Evolutionary conservation across 768 basidiomycete genomes (phyloP).

Genomic region (Cyathus striatus): DNA sequence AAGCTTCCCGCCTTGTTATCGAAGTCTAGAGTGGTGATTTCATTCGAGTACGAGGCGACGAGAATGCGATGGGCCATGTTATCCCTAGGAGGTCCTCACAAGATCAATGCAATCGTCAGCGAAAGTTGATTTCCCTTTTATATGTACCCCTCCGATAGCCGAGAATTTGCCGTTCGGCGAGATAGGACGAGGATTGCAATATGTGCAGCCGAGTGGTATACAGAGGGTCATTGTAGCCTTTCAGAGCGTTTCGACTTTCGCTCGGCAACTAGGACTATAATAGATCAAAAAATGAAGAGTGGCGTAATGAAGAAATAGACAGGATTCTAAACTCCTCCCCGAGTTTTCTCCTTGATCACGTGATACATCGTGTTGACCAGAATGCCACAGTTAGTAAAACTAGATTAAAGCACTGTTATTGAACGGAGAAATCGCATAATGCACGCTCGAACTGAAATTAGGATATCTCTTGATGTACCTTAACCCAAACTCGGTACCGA

Average conservation of each 20-base stretch:
- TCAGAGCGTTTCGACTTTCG: too few relatives aligned
- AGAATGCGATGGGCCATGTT: constrained; percentile 44
- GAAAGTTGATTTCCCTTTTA: background rate
- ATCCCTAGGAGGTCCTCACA: too few relatives aligned
- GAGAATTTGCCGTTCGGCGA: constrained; percentile 15
- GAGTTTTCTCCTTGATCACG: constrained; percentile 11
- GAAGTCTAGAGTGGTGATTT: constrained; percentile 60
- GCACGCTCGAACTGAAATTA: background rate
- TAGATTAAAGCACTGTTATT: background rate
- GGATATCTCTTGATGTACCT: background rate
- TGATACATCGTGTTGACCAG: background rate
- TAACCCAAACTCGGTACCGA: background rate
- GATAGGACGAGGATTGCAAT: too few relatives aligned
- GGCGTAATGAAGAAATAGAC: too few relatives aligned
- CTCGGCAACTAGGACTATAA: too few relatives aligned
- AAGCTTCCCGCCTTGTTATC: constrained; percentile 44
- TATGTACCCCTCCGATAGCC: constrained; percentile 7
- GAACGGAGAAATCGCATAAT: background rate
- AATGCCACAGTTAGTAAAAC: background rate
- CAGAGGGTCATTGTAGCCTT: too few relatives aligned
- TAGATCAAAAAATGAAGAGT: too few relatives aligned
- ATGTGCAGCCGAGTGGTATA: too few relatives aligned
- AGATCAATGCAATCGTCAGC: background rate
- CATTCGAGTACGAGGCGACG: constrained; percentile 61
- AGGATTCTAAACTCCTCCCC: too few relatives aligned